Conservation (phyloP, 2,329 filamentous ascomycete species). For the Rutstroemia sp. region DNA sequence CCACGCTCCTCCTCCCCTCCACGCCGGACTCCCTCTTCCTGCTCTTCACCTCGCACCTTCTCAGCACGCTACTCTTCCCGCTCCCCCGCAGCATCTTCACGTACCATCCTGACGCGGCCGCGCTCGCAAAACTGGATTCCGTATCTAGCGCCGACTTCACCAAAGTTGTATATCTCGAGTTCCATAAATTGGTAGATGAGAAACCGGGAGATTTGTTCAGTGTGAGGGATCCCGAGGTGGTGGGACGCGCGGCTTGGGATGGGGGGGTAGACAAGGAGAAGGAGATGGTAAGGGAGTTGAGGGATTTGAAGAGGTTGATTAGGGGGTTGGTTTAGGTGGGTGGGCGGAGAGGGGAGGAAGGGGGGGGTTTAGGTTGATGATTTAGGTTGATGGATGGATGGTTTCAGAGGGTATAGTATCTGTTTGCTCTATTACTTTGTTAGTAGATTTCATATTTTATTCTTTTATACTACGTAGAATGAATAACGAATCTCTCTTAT, state of each 20-base stretch:
- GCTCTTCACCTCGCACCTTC: background rate
- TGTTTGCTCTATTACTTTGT: too few species aligned
- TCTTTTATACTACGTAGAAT: too few species aligned
- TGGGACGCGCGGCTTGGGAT: background rate
- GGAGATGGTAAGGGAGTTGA: background rate
- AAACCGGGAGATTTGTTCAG: background rate
- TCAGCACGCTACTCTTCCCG: background rate
- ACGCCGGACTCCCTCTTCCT: background rate
- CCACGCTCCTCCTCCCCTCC: too few species aligned
- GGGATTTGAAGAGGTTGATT: background rate
- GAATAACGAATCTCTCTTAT: too few species aligned
- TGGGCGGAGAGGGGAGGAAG: too few species aligned
- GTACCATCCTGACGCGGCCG: too few species aligned
- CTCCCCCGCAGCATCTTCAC: background rate
- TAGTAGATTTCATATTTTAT: too few species aligned
- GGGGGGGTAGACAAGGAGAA: background rate
- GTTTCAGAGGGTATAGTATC: too few species aligned
- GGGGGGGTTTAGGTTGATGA: too few species aligned
- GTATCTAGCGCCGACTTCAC: background rate
- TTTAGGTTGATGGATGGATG: too few species aligned
- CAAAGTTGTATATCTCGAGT: background rate
- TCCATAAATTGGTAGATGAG: background rate
- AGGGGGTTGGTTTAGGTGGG: too few species aligned
- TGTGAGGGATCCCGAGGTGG: background rate
- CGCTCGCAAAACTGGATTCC: too few species aligned